Evolutionary conservation across 257 asterid genomes (phyloP).

Genomic region (Penstemon eatonii): DNA sequence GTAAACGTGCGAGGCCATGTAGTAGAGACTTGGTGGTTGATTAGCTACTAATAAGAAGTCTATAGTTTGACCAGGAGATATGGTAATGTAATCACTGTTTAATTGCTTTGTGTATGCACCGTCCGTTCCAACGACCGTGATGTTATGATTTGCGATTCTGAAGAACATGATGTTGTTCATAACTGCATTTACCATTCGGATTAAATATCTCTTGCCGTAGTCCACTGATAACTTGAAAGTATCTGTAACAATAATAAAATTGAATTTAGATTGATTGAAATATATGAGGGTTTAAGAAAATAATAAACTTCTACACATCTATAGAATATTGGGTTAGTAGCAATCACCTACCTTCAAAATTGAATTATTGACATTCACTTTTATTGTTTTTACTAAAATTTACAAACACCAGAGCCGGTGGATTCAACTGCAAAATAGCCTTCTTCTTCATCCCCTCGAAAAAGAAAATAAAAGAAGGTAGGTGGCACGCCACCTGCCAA

Average conservation of each 20-base stretch:
- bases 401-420: too few relatives aligned
- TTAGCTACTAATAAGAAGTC: slow-evolving; percentile 51
- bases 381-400: too few relatives aligned
- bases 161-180: slow-evolving; percentile 64
- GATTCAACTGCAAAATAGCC: too few relatives aligned
- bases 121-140: slow-evolving; percentile 62
- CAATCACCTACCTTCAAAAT: not conserved
- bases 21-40: slow-evolving; percentile 51
- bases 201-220: slow-evolving; percentile 45
- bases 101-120: slow-evolving; percentile 52
- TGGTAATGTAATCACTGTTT: slow-evolving; percentile 38
- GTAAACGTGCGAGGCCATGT: slow-evolving; percentile 57
- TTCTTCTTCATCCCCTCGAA: too few relatives aligned
- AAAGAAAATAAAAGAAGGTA: too few relatives aligned
- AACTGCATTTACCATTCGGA: slow-evolving; percentile 53
- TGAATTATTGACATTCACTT: too few relatives aligned
- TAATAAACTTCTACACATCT: not conserved
- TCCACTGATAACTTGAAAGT: slow-evolving; percentile 46
- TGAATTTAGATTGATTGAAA: not conserved
- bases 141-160: slow-evolving; percentile 46
- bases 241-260: slow-evolving; percentile 30
- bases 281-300: not conserved
- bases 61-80: slow-evolving; percentile 62
- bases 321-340: not conserved
- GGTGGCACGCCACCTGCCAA: too few relatives aligned